Evolutionary conservation across 2,329 filamentous ascomycete species (phyloP).

Genomic region (Elsinoe fawcettii): DNA sequence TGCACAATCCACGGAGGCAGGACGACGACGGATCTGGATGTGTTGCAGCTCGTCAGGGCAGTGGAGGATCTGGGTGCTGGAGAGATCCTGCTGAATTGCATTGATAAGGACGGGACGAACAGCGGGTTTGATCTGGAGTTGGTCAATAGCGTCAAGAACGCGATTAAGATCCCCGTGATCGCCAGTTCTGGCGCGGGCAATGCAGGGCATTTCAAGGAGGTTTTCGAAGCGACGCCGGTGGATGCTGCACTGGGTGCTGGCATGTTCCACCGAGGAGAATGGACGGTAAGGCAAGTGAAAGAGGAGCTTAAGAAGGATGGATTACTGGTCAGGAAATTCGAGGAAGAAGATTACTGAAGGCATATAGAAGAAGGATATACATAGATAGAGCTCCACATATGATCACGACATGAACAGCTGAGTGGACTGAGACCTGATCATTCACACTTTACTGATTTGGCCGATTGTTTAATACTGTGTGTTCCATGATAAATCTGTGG

Average conservation of each 20-base stretch:
- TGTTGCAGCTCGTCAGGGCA: constrained; percentile 75
- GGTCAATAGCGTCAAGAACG: constrained; percentile 77
- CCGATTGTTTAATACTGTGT: too few species aligned
- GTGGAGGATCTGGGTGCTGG: constrained; percentile 94
- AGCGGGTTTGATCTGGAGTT: constrained; percentile 91
- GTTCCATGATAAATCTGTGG: too few species aligned
- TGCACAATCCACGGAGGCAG: constrained; percentile 94
- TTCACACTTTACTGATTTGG: too few species aligned
- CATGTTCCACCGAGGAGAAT: constrained; percentile 96
- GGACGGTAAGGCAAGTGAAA: constrained; percentile 90
- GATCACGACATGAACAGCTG: too few species aligned
- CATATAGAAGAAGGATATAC: not conserved
- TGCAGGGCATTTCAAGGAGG: constrained; percentile 80
- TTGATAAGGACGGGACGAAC: constrained; percentile 93
- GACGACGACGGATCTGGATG: constrained; percentile 89
- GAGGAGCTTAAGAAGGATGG: constrained; percentile 65
- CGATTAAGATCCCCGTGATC: constrained; percentile 87
- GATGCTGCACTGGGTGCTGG: constrained; percentile 92
- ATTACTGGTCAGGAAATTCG: constrained; percentile 70
- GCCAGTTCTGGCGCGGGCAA: constrained; percentile 86
- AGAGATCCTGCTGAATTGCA: constrained; percentile 93
- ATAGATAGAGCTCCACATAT: too few species aligned
- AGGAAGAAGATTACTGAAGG: constrained; percentile 39
- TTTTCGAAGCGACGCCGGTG: constrained; percentile 75
- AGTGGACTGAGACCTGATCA: too few species aligned